phyloP scores from a whole-genome alignment of 164 flowering plant species.

The Aristolochia californica region DNA sequence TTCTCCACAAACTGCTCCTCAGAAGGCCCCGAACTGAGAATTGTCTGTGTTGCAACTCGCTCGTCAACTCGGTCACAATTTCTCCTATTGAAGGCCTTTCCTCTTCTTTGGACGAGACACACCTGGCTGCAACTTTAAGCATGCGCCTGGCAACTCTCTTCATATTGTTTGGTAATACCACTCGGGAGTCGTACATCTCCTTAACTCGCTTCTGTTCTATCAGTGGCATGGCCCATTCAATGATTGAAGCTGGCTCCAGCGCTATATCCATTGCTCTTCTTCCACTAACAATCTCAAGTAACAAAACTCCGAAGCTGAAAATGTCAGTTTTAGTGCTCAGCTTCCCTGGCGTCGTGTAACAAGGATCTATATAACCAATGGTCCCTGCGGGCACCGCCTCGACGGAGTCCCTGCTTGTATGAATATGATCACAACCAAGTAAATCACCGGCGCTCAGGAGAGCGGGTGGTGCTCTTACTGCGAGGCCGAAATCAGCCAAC shows the following conservation, averaged over 20 bases:
- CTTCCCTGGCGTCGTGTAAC: constrained; percentile 39
- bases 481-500: constrained; percentile 63
- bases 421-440: neutral
- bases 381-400: constrained; percentile 55
- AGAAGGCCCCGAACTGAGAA: constrained; percentile 12
- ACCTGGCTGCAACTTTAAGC: constrained; percentile 28
- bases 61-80: constrained; percentile 16
- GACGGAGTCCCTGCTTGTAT: neutral
- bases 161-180: constrained; percentile 3
- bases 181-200: constrained; percentile 15
- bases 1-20: neutral
- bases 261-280: constrained; percentile 40
- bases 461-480: constrained; percentile 11
- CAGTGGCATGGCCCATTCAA: constrained; percentile 22
- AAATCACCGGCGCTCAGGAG: neutral
- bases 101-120: constrained; percentile 13
- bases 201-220: constrained; percentile 5
- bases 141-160: constrained; percentile 8
- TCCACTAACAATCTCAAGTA: constrained; percentile 51
- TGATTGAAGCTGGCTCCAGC: constrained; percentile 30
- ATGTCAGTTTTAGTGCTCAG: constrained; percentile 57
- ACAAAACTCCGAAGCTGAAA: constrained; percentile 58
- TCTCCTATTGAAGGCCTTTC: constrained; percentile 15
- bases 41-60: constrained; percentile 8
- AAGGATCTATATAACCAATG: constrained; percentile 65